Percentiles rank a stretch among this genome's conserved stretches.
Evolutionary conservation across 2,329 filamentous ascomycete genomes (phyloP).

Genomic region (Aspergillus carbonarius): DNA sequence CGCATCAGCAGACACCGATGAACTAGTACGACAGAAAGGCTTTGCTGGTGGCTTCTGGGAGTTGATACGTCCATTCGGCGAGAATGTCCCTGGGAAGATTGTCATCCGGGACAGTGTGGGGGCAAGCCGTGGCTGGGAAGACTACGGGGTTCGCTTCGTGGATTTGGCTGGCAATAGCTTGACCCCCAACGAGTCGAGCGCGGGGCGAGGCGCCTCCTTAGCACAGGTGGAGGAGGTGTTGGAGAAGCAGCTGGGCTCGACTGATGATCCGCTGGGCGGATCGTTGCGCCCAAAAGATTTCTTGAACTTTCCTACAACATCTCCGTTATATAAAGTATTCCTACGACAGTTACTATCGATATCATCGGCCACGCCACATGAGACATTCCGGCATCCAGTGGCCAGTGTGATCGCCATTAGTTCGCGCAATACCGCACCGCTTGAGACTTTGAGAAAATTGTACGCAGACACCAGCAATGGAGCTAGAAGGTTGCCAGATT

Average conservation of each 20-base stretch:
- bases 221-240: constrained; percentile 76
- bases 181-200: constrained; percentile 34
- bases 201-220: constrained; percentile 37
- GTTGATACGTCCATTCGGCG: constrained; percentile 85
- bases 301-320: constrained; percentile 49
- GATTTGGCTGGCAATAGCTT: constrained; percentile 56
- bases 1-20: constrained; percentile 82
- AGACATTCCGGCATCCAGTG: constrained; percentile 92
- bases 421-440: constrained; percentile 77
- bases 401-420: constrained; percentile 94
- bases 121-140: constrained; percentile 76
- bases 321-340: constrained; percentile 83
- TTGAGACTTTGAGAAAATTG: constrained; percentile 79
- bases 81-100: constrained; percentile 81
- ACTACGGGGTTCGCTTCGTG: constrained; percentile 86
- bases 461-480: constrained; percentile 84
- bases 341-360: constrained; percentile 79
- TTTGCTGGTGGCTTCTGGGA: constrained; percentile 80
- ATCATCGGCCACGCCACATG: constrained; percentile 74
- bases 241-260: constrained; percentile 73
- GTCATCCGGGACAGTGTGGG: constrained; percentile 88
- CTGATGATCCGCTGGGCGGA: constrained; percentile 56
- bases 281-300: constrained; percentile 32
- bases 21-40: constrained; percentile 77
- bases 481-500: constrained; percentile 69